phyloP scores from a whole-genome alignment of 257 asterid species.

The Solanum arcanum region DNA sequence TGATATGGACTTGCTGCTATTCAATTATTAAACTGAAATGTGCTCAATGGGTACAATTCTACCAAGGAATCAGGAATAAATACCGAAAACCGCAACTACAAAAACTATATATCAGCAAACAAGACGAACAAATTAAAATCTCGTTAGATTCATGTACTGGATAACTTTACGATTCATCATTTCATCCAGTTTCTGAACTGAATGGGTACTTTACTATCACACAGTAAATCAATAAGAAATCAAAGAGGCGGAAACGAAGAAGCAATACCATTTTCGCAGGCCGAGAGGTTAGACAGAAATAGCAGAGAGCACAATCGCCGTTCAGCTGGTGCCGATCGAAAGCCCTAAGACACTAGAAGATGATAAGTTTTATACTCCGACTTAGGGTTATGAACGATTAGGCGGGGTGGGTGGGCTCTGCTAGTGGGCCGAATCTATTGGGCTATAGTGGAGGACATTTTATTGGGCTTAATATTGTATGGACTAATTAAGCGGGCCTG shows the following conservation, averaged over 20 bases:
- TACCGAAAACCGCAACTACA: background rate
- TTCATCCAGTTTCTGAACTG: background rate
- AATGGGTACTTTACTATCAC: too few species aligned
- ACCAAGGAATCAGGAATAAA: background rate
- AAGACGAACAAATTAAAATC: background rate
- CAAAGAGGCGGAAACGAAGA: background rate
- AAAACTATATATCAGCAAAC: background rate
- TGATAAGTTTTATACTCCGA: background rate
- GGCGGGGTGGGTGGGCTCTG: background rate
- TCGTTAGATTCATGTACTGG: background rate
- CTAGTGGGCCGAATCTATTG: background rate
- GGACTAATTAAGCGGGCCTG: background rate
- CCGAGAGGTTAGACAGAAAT: background rate
- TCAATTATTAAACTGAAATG: background rate
- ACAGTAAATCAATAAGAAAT: background rate
- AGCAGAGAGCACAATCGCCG: background rate
- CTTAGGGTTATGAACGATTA: background rate
- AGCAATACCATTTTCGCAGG: background rate
- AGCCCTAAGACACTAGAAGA: background rate
- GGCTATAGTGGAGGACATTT: background rate
- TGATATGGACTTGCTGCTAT: background rate
- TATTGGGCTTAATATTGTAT: background rate
- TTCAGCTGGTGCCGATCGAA: conserved; percentile 1
- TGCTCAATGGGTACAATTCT: background rate
- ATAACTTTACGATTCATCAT: background rate